phyloP scores from a whole-genome alignment of 768 basidiomycete species.

The Xerocomus brunneocitrinus region DNA sequence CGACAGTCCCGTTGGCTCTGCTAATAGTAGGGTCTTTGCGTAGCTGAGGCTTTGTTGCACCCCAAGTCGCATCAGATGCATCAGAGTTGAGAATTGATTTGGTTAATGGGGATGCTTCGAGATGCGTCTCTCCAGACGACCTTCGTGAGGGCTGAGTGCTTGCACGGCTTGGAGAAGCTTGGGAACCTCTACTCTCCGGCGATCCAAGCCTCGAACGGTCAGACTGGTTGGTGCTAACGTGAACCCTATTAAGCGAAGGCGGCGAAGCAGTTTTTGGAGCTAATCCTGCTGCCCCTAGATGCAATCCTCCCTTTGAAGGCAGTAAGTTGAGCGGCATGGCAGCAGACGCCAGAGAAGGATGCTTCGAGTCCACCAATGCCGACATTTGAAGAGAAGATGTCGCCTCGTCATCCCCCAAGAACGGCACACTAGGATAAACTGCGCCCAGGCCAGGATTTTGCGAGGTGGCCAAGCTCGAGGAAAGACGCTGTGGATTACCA shows the following conservation, averaged over 20 bases:
- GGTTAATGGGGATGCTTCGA: conserved; percentile 6
- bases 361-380: conserved; percentile 3
- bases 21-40: conserved; percentile 7
- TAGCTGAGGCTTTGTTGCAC: conserved; percentile 12
- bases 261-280: conserved; percentile 9
- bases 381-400: conserved; percentile 6
- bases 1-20: conserved; percentile 17
- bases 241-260: conserved; percentile 3
- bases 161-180: conserved; percentile 6
- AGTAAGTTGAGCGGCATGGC: conserved; percentile 16
- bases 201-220: conserved; percentile 17
- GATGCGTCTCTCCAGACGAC: conserved; percentile 4
- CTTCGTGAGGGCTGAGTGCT: conserved; percentile 4
- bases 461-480: not conserved
- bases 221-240: conserved; percentile 2
- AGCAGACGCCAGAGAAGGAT: conserved; percentile 10
- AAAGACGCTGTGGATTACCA: conserved; percentile 10
- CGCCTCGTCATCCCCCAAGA: conserved; percentile 17
- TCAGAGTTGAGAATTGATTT: conserved; percentile 15
- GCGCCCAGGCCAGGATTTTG: conserved; percentile 5
- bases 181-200: conserved; percentile 10
- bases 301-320: conserved; percentile 9
- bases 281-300: conserved; percentile 1
- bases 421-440: conserved; percentile 8
- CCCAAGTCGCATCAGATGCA: conserved; percentile 12